phyloP scores from a whole-genome alignment of 495 filamentous ascomycete genomes.

The Penicillium maclennaniae region DNA sequence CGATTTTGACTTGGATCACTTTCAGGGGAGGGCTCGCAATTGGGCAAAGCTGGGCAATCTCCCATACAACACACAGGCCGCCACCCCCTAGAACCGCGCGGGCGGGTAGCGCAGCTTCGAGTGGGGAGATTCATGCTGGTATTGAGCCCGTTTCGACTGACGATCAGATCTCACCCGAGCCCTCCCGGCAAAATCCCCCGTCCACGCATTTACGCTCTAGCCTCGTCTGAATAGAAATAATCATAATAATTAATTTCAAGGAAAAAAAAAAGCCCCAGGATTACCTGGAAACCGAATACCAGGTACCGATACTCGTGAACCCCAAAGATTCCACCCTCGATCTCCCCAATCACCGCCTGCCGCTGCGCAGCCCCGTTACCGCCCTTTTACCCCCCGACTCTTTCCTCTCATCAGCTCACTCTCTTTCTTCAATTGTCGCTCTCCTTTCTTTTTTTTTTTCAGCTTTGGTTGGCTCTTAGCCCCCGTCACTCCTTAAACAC shows the following conservation, averaged over 20 bases:
- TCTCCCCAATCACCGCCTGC: not conserved
- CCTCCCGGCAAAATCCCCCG: not conserved
- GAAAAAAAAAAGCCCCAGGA: not conserved
- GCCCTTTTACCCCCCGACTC: conserved; percentile 11
- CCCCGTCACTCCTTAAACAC: conserved; percentile 24
- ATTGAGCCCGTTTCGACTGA: conserved; percentile 8
- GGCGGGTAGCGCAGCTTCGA: conserved; percentile 26
- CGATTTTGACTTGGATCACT: not conserved
- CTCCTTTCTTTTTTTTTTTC: conserved; percentile 15
- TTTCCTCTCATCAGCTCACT: conserved; percentile 15
- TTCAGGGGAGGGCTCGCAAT: not conserved
- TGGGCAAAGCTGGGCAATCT: not conserved
- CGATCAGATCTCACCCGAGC: conserved; percentile 2
- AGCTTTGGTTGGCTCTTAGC: conserved; percentile 13
- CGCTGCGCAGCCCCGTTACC: not conserved
- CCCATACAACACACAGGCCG: conserved; percentile 12
- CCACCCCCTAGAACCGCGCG: conserved; percentile 40
- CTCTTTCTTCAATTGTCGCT: conserved; percentile 10
- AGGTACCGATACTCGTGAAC: not conserved
- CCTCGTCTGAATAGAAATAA: too few relatives aligned
- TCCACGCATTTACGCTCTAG: not conserved
- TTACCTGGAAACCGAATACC: not conserved
- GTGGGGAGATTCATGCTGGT: conserved; percentile 10
- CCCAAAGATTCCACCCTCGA: not conserved
- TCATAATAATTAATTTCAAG: too few relatives aligned